These are phyloP conservation scores for Pachysandra terminalis DNA, from an alignment of 164 flowering plant genomes.

Conservation along the genomic window DNA sequence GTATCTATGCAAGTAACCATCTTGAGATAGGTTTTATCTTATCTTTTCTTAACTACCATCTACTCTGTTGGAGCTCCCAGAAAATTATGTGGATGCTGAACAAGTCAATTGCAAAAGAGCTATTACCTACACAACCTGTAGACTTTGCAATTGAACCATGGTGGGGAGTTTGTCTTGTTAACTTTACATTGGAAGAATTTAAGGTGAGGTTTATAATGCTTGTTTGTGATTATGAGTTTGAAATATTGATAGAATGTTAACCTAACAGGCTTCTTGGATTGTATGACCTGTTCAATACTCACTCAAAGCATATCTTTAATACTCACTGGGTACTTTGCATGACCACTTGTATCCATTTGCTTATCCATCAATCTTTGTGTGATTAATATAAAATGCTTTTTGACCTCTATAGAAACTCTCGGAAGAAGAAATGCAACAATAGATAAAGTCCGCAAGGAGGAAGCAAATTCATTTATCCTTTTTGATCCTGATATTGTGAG, in stretches of 20 bases:
- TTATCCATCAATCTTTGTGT: background rate
- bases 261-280: background rate
- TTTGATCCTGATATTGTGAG: conserved; percentile 80
- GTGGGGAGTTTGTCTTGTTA: conserved; percentile 99
- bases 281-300: conserved; percentile 1
- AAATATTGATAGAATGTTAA: background rate
- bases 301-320: background rate
- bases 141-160: conserved; percentile 91
- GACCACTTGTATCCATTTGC: conserved; percentile 1
- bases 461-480: conserved; percentile 84
- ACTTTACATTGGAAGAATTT: conserved; percentile 96
- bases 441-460: conserved; percentile 97
- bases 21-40: conserved; percentile 9
- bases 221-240: background rate
- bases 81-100: conserved; percentile 99
- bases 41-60: conserved; percentile 21
- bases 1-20: conserved; percentile 2
- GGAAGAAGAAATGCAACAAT: conserved; percentile 94
- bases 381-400: conserved; percentile 6
- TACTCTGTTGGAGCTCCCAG: conserved; percentile 56
- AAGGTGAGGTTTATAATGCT: conserved; percentile 46
- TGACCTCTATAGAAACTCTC: conserved; percentile 67
- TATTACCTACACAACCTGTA: conserved; percentile 89
- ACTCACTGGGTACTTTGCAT: too few species aligned
- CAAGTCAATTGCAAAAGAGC: conserved; percentile 96